phyloP scores from a whole-genome alignment of 176 grass and related monocot species.

The Cenchrus fungigraminus region DNA sequence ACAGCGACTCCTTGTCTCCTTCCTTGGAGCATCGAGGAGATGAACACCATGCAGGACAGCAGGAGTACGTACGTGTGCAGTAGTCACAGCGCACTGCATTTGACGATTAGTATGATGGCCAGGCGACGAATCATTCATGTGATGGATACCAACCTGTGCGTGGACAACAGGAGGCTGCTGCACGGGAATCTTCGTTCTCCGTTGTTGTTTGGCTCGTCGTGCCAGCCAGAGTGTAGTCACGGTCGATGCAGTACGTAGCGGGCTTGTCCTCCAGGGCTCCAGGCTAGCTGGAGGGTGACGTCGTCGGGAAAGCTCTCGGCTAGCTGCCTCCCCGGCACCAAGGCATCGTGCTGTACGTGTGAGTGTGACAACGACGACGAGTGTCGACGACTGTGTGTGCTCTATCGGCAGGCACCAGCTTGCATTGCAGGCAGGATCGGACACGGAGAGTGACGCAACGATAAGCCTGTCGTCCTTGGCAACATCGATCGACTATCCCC shows the following conservation, averaged over 20 bases:
- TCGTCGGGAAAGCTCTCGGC: too few relatives aligned
- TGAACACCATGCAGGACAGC: too few relatives aligned
- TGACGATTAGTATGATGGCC: too few relatives aligned
- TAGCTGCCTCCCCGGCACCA: neutral
- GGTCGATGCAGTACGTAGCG: neutral
- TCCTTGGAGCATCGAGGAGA: too few relatives aligned
- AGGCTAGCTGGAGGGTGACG: too few relatives aligned
- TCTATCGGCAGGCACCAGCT: constrained; percentile 23
- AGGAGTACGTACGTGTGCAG: too few relatives aligned
- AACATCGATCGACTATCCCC: neutral
- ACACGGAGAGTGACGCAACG: neutral
- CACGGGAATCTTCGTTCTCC: constrained; percentile 2
- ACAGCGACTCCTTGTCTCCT: too few relatives aligned
- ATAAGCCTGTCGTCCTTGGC: neutral
- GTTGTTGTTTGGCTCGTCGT: too few relatives aligned
- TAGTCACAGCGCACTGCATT: too few relatives aligned
- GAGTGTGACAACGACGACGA: neutral
- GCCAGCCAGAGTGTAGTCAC: neutral
- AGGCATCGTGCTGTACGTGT: neutral
- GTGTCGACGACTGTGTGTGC: neutral
- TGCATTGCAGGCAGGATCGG: neutral
- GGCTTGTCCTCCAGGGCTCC: too few relatives aligned
- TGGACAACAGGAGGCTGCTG: neutral
- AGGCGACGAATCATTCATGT: neutral
- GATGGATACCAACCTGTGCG: neutral